Evolutionary conservation across 2,329 filamentous ascomycete genomes (phyloP).

Genomic region (Botryotinia narcissicola): DNA sequence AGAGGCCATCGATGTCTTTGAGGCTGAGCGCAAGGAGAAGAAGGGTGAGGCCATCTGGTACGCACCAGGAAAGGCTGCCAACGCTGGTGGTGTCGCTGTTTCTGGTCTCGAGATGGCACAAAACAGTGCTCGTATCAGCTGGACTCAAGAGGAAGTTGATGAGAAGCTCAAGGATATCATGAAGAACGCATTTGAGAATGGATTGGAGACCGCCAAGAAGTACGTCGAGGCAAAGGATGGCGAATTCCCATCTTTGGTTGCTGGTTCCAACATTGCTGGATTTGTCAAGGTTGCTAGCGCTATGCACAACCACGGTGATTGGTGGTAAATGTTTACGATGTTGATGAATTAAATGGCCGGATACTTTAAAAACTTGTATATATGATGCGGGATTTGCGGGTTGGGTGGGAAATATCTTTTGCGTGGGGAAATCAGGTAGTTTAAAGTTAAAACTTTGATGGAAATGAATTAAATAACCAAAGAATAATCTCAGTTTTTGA

Average conservation of each 20-base stretch:
- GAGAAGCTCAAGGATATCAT: conserved; percentile 89
- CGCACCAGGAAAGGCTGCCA: conserved; percentile 93
- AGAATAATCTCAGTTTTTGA: background rate
- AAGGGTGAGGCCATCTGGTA: conserved; percentile 80
- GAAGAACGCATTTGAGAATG: conserved; percentile 89
- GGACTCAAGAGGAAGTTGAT: conserved; percentile 90
- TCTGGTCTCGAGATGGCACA: conserved; percentile 99
- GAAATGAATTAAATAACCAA: background rate
- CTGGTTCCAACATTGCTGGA: conserved; percentile 94
- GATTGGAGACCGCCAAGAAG: conserved; percentile 82
- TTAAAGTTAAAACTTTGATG: background rate
- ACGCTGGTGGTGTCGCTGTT: conserved; percentile 95
- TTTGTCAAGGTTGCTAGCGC: conserved; percentile 94
- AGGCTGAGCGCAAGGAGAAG: conserved; percentile 71
- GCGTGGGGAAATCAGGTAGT: background rate
- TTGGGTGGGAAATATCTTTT: conserved; percentile 5
- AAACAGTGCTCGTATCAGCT: conserved; percentile 83
- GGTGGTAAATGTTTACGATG: conserved; percentile 57
- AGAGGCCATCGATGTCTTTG: conserved; percentile 90
- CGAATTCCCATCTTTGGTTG: conserved; percentile 85
- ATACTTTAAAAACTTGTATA: conserved; percentile 8
- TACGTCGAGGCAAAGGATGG: conserved; percentile 77
- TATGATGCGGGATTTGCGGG: conserved; percentile 14
- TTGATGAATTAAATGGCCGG: background rate
- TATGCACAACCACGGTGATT: conserved; percentile 96